Evolutionary conservation across 2,329 filamentous ascomycete species (phyloP).

Genomic region (Hypoxylon sp.): DNA sequence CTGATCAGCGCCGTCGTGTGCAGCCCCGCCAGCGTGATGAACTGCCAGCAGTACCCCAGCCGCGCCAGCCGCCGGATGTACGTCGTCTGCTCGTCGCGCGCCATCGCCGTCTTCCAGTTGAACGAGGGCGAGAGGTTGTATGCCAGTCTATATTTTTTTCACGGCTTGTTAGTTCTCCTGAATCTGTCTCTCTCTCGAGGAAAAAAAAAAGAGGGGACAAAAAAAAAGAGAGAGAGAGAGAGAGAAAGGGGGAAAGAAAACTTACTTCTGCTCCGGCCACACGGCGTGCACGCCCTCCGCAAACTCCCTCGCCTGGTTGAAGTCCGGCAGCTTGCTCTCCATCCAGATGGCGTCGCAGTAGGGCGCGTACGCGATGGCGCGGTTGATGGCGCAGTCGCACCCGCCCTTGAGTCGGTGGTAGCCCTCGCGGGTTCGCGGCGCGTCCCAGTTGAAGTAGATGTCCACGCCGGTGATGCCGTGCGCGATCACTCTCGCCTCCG

Average conservation of each 20-base stretch:
- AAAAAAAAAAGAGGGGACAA: constrained; percentile 1
- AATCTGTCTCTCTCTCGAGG: background rate
- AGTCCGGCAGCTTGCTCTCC: constrained; percentile 98
- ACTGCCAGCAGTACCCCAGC: constrained; percentile 99
- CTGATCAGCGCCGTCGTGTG: constrained; percentile 95
- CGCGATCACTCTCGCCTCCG: constrained; percentile 82
- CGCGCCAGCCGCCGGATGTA: constrained; percentile 89
- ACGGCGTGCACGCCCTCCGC: constrained; percentile 92
- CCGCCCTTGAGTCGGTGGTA: constrained; percentile 94
- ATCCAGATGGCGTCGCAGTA: constrained; percentile 99
- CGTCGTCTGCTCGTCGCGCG: constrained; percentile 89
- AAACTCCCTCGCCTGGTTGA: constrained; percentile 88
- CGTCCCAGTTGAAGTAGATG: constrained; percentile 93
- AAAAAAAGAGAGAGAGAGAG: constrained; percentile 1
- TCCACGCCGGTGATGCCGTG: constrained; percentile 79
- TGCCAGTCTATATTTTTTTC: constrained; percentile 73
- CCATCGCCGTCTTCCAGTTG: constrained; percentile 99
- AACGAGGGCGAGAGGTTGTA: constrained; percentile 99
- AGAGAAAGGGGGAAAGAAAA: constrained; percentile 33
- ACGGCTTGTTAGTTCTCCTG: constrained; percentile 13
- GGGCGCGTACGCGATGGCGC: constrained; percentile 89
- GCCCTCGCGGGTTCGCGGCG: constrained; percentile 90
- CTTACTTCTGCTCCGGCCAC: constrained; percentile 95
- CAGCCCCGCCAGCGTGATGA: constrained; percentile 97
- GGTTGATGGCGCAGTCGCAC: constrained; percentile 88